Evolutionary conservation across 2,329 filamentous ascomycete genomes (phyloP), one percentile per base, ranked within the genome.

Genomic region (Raffaelea arxii): DNA sequence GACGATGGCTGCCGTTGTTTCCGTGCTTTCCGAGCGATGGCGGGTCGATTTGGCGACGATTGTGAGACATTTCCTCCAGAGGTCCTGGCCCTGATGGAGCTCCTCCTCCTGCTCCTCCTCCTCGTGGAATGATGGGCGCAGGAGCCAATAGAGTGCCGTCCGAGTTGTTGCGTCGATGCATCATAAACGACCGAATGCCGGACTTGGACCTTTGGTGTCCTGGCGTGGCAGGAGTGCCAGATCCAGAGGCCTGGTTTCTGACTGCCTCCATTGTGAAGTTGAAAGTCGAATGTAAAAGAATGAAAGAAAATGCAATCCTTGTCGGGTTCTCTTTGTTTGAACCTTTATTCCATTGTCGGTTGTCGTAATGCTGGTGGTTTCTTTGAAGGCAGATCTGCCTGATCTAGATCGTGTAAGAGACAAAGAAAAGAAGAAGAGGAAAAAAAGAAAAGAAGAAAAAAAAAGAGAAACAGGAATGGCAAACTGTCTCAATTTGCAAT

Each of bases 61-160:
- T 80, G 48, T 75, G 69, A 48, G 75, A 74, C 38, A 79, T 68
- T 58, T 81, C 78, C 42, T 70, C 70, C 16, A 81, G 65, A 3
- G 51, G 52, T 1, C 40, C 43, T 5, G 45, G 76, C 71, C 27
- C 68, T 60, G 67, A 49, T 59, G 65, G 50, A 9, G 19, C 6
- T 10, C 4, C 10, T 5, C 16, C n/a, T 23, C 3, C 24, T 7
- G 24, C 27, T n/a, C n/a, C n/a, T n/a, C n/a, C n/a, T n/a, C n/a
- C n/a, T n/a, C n/a, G n/a, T n/a, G n/a, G n/a, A n/a, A n/a, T n/a
- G 19, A 44, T 18, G 50, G 56, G 50, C 45, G 59, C 51, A 21
- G 65, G 46, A 19, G 61, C 57, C 24, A 67, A 55, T 11, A 52
- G 55, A n/a, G 60, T 55, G 21, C 65, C 70, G 53, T 67, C 65